Evolutionary conservation across 768 basidiomycete genomes (phyloP).

Genomic region (Hygrocybe punicea): DNA sequence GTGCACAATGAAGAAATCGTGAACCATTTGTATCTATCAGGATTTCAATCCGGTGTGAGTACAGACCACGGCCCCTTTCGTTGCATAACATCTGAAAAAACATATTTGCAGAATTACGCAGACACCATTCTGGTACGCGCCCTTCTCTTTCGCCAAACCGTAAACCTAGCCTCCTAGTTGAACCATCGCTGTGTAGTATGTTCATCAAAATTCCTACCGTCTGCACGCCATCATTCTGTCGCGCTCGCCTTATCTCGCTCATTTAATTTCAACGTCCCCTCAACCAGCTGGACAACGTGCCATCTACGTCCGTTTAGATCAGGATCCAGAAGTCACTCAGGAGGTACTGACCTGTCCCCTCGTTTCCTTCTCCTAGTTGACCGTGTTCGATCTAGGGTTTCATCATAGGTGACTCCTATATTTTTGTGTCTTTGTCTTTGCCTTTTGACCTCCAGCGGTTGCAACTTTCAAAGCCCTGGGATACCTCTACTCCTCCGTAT

Average conservation of each 20-base stretch:
- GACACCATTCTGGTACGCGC: conserved; percentile 71
- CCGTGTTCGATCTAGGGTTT: conserved; percentile 51
- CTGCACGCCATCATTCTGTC: conserved; percentile 85
- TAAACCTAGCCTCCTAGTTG: not conserved
- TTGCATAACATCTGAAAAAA: not conserved
- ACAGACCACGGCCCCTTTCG: not conserved
- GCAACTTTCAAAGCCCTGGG: conserved; percentile 55
- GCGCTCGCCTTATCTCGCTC: conserved; percentile 82
- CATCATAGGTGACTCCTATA: conserved; percentile 55
- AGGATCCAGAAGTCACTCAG: conserved; percentile 77
- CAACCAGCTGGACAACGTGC: conserved; percentile 61
- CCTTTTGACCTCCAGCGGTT: conserved; percentile 16
- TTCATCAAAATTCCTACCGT: conserved; percentile 69
- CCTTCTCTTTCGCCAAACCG: not conserved
- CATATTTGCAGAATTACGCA: conserved; percentile 63
- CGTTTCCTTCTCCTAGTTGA: conserved; percentile 2
- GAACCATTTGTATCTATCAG: conserved; percentile 72
- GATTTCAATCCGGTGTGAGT: conserved; percentile 80
- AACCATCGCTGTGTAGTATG: conserved; percentile 47
- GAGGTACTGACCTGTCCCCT: conserved; percentile 53
- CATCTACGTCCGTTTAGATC: conserved; percentile 71
- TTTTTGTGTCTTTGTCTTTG: conserved; percentile 6
- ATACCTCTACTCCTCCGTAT: conserved; percentile 74
- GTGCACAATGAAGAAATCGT: conserved; percentile 75
- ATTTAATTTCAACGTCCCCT: conserved; percentile 80